Conservation (phyloP, 371 early-diverging fungal species). For the Apophysomyces elegans region DNA sequence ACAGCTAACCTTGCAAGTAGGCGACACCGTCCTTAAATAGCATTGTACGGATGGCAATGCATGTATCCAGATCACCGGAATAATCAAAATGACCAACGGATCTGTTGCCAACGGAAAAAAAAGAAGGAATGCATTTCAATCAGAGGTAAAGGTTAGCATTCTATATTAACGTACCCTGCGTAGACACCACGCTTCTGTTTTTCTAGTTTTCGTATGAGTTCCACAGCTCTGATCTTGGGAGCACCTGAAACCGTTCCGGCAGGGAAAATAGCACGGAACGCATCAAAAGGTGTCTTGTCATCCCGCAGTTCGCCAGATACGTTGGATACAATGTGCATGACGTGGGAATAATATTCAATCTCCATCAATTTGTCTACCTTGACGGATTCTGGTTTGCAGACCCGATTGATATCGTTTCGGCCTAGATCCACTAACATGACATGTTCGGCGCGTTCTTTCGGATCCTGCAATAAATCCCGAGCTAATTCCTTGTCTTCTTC, state of each 20-base stretch:
- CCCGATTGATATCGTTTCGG: conserved; percentile 95
- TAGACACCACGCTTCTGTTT: conserved; percentile 93
- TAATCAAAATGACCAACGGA: conserved; percentile 96
- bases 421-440: conserved; percentile 99
- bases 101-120: conserved; percentile 12
- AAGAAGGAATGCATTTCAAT: not conserved
- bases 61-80: conserved; percentile 92
- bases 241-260: conserved; percentile 98
- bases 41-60: conserved; percentile 98
- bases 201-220: conserved; percentile 90
- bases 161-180: conserved; percentile 67
- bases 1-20: conserved; percentile 77
- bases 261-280: conserved; percentile 96
- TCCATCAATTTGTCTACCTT: conserved; percentile 96
- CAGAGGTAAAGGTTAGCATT: not conserved
- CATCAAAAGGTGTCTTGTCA: conserved; percentile 91
- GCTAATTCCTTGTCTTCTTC: conserved; percentile 88
- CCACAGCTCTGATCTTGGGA: conserved; percentile 96
- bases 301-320: conserved; percentile 88
- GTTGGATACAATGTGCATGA: conserved; percentile 97
- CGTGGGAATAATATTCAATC: conserved; percentile 94
- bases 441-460: conserved; percentile 95
- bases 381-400: conserved; percentile 91
- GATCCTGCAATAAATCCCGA: conserved; percentile 80
- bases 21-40: conserved; percentile 93